phyloP scores from a whole-genome alignment of 495 filamentous ascomycete genomes.

The Friedmanniomyces endolithicus region DNA sequence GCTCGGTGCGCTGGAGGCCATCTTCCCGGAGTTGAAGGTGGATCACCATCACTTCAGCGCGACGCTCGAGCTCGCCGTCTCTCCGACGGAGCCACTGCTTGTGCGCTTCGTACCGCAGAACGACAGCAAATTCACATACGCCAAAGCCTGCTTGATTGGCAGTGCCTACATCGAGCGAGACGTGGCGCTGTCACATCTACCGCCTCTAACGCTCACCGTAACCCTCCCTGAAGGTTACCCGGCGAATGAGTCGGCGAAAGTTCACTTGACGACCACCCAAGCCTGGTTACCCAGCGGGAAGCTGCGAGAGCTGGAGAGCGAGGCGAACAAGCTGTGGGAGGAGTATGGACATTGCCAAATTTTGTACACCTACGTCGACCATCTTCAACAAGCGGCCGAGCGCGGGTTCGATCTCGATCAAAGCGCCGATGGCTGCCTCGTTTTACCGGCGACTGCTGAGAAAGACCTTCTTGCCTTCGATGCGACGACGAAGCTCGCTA shows the following conservation, averaged over 20 bases:
- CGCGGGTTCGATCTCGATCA: constrained; percentile 59
- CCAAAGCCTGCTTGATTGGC: constrained; percentile 5
- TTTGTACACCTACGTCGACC: constrained; percentile 76
- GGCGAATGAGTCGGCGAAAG: constrained; percentile 46
- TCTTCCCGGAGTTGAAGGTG: constrained; percentile 73
- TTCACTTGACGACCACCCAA: constrained; percentile 52
- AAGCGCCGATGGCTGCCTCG: constrained; percentile 36
- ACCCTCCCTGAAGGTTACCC: constrained; percentile 68
- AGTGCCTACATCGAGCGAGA: constrained; percentile 12
- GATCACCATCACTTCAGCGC: constrained; percentile 51
- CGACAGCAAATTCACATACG: constrained; percentile 25
- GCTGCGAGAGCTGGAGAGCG: constrained; percentile 45
- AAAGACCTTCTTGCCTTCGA: constrained; percentile 69
- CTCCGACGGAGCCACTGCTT: constrained; percentile 52
- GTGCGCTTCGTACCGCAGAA: constrained; percentile 50
- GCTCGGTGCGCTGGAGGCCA: constrained; percentile 69
- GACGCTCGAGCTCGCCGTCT: constrained; percentile 59
- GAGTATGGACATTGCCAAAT: constrained; percentile 66
- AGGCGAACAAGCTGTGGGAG: constrained; percentile 62
- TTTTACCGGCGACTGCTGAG: constrained; percentile 49
- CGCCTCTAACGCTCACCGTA: constrained; percentile 57
- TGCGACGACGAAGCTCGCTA: constrained; percentile 52
- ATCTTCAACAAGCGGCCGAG: constrained; percentile 68
- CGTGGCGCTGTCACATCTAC: constrained; percentile 47
- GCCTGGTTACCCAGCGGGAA: constrained; percentile 56